Conservation (phyloP, 306 rosid genomes). For the Biancaea sappan region DNA sequence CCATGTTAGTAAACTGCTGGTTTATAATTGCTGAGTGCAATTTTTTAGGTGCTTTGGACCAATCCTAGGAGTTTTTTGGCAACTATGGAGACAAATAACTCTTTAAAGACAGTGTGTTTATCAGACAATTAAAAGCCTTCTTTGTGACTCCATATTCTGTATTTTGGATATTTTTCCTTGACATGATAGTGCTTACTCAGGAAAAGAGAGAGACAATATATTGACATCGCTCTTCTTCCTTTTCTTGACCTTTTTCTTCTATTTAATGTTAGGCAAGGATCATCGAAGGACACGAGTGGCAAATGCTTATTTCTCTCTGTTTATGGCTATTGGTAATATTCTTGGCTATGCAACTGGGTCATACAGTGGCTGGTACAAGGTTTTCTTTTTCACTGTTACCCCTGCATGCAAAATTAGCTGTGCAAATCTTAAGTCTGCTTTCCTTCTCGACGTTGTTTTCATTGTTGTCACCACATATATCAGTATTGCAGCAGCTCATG, state of each 20-base stretch:
- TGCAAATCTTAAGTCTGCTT: constrained; percentile 98
- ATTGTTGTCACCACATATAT: constrained; percentile 69
- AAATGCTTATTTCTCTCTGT: constrained; percentile 92
- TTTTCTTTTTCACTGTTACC: constrained; percentile 69
- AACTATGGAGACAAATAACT: no score
- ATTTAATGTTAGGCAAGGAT: constrained; percentile 69
- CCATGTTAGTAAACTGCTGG: no score
- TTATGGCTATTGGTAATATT: constrained; percentile 92
- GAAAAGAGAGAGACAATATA: constrained; percentile 8
- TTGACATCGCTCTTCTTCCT: constrained; percentile 25
- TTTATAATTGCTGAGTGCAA: no score
- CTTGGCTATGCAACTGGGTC: constrained; percentile 94
- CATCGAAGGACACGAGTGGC: constrained; percentile 91
- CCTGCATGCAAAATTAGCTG: constrained; percentile 77
- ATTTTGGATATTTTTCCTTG: no score
- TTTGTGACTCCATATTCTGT: no score
- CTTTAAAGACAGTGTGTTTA: no score
- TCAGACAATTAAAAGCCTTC: no score
- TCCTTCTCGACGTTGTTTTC: constrained; percentile 67
- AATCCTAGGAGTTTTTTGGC: no score
- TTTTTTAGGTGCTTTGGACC: no score
- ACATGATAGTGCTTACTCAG: constrained; percentile 25
- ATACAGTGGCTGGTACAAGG: constrained; percentile 85
- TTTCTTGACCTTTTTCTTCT: constrained; percentile 32
- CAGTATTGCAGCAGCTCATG: constrained; percentile 73